Conservation (phyloP, 495 filamentous ascomycete species). For the Aspergillus nidulans region DNA sequence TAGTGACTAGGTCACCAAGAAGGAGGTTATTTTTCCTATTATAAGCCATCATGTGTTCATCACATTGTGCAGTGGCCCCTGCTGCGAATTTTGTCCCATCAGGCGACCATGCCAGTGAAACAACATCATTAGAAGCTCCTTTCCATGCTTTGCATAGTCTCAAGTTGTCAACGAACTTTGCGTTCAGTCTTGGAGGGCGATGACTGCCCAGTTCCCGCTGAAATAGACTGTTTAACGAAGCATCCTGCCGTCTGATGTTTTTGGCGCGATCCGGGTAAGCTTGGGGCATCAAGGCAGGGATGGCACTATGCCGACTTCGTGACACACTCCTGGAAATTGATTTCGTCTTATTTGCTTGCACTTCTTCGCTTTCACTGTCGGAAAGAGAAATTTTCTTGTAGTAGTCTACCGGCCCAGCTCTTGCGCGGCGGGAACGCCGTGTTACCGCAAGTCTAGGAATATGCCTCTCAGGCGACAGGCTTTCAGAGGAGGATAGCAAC, state of each 20-base stretch:
- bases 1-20: slow-evolving; percentile 56
- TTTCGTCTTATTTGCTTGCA: background rate
- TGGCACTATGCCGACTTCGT: background rate
- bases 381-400: slow-evolving; percentile 12
- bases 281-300: background rate
- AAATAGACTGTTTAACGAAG: slow-evolving; percentile 17
- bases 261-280: background rate
- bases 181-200: slow-evolving; percentile 15
- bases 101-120: slow-evolving; percentile 45
- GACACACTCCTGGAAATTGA: background rate
- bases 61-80: slow-evolving; percentile 70
- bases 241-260: background rate
- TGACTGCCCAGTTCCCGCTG: slow-evolving; percentile 23
- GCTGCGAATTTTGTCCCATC: slow-evolving; percentile 46
- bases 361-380: slow-evolving; percentile 10
- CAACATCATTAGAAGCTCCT: slow-evolving; percentile 50
- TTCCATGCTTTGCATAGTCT: slow-evolving; percentile 41
- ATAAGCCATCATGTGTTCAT: slow-evolving; percentile 76
- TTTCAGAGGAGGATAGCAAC: background rate
- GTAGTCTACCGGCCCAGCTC: slow-evolving; percentile 24
- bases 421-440: slow-evolving; percentile 24
- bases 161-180: slow-evolving; percentile 22
- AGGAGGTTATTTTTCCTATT: slow-evolving; percentile 76
- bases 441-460: background rate
- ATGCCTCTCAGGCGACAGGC: background rate